Base-by-base conservation (phyloP, 306 rosid species). In the Citrullus mucosospermus region DNA sequence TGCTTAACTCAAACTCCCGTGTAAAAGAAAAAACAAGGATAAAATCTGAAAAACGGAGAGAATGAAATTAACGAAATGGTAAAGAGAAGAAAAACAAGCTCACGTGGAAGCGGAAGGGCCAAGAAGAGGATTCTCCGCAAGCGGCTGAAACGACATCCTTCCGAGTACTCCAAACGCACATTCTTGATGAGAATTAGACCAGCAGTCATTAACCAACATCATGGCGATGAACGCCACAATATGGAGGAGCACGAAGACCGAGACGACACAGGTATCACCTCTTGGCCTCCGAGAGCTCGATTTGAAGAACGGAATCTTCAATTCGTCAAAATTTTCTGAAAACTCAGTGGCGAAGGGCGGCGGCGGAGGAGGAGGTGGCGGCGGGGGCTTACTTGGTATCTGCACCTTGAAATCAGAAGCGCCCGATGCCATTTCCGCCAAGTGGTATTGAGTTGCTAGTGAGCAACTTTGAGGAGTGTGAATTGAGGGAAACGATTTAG, bases 61-160 rank as follows among this genome's bases (percentile, higher is more conserved):
- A 41, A 39, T 41, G 68, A 71, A 56, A 73, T 39, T 8, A 25
- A 34, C 62, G 25, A 15, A 38, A 73, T 63, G 4, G 48, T 17
- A 16, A 67, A 58, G 32, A 54, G 2, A 15, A 38, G 5, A 69
- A 50, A 50, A 66, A 62, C 62, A 18, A 74, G 65, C 96, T 84
- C 43, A 95, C 98, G 90, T 89, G 66, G 97, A 95, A 81, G 89
- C 90, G 20, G 98, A 92, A 82, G 98, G 97, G 18, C 98, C 98
- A 55, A 94, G 89, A 43, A 92, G 84, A 17, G 98, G 96, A 79
- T 94, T 94, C 82, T 94, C 98, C 0, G 86, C 4, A 70, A 92
- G 90, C 55, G 90, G 96, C 88, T 94, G 98, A 78, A 92, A 95
- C 38, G 98, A 92, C 54, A 92, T 79, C 69, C 96, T 86, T 36